A percentile compares a stretch with the other conserved stretches of the same genome.
Evolutionary conservation across 108 stramenopile genomes (phyloP).

Genomic region (Parietichytrium sp.): DNA sequence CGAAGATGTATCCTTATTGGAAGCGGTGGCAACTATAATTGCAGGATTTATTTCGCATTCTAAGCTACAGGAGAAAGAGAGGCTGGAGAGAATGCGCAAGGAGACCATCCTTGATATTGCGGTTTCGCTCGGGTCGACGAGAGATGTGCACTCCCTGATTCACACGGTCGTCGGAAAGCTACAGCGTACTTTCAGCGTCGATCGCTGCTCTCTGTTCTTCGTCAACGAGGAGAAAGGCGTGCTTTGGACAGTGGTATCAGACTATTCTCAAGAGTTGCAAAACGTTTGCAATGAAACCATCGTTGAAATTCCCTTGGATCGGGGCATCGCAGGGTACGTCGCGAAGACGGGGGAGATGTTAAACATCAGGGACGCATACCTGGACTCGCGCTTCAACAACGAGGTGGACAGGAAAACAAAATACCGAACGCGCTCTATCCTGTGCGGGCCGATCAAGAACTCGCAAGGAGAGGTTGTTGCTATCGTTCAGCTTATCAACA

Average conservation of each 20-base stretch:
- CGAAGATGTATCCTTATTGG: not conserved
- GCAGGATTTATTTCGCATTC: not conserved
- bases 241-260: slow-evolving; percentile 44
- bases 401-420: slow-evolving; percentile 47
- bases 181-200: slow-evolving; percentile 45
- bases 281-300: not conserved
- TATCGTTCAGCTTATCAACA: slow-evolving; percentile 49
- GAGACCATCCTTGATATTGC: slow-evolving; percentile 32
- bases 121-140: slow-evolving; percentile 12
- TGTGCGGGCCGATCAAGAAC: slow-evolving; percentile 56
- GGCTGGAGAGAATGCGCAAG: not conserved
- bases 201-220: slow-evolving; percentile 51
- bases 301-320: not conserved
- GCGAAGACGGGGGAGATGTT: slow-evolving; percentile 51
- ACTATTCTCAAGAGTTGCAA: not conserved
- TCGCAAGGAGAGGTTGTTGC: slow-evolving; percentile 36
- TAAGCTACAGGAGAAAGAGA: slow-evolving; percentile 9
- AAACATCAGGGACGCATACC: slow-evolving; percentile 63
- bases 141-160: slow-evolving; percentile 50
- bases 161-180: slow-evolving; percentile 51
- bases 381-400: slow-evolving; percentile 61
- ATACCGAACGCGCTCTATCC: slow-evolving; percentile 54
- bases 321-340: slow-evolving; percentile 54
- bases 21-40: not conserved
- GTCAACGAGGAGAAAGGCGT: slow-evolving; percentile 51